Base-by-base conservation (phyloP, 768 basidiomycete genomes). In the Mycena belliarum region DNA sequence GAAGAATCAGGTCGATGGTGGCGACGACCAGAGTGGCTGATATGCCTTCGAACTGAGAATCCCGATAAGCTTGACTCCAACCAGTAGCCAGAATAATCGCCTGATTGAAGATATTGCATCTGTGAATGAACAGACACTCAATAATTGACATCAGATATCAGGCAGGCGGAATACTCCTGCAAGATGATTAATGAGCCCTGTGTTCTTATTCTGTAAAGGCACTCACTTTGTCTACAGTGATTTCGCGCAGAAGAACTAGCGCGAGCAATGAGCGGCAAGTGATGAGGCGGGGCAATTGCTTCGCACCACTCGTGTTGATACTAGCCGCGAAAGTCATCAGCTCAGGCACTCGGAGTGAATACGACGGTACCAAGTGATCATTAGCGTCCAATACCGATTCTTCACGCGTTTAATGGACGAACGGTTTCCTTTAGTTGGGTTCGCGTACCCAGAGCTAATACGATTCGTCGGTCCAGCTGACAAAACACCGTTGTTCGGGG, bases 381-480 rank as follows among this genome's bases (percentile, higher is more conserved):
- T 41, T 49, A 57, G 45, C 4, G 56, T 37, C 33, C 50, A 41
- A n/a, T 57, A 57, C 23, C 56, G 56, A 29, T 57, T 57, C 56
- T 57, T 24, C 11, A 14, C 7, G 2, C 6, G 3, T 14, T 11
- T 8, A 23, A 32, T 12, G 23, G n/a, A 35, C 14, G 40, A 21
- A 23, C 9, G 23, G 10, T 12, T 10, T 35, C 12, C 9, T 35
- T 10, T 10, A 3, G 15, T 40, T 9, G 23, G 35, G 24, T 4
- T 6, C 10, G 25, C 57, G 5, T 28, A 52, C 57, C 57, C 57
- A 59, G 28, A 59, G 18, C 57, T 29, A 23, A 21, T 9, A 4
- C 3, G 5, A 16, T 35, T 14, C 20, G 25, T 29, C n/a, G 18
- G 14, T 15, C 11, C 1, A 29, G 37, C 7, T 35, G 35, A 28